phyloP scores from a whole-genome alignment of 2,329 filamentous ascomycete genomes.

The Chrysosporium keratinophilum region DNA sequence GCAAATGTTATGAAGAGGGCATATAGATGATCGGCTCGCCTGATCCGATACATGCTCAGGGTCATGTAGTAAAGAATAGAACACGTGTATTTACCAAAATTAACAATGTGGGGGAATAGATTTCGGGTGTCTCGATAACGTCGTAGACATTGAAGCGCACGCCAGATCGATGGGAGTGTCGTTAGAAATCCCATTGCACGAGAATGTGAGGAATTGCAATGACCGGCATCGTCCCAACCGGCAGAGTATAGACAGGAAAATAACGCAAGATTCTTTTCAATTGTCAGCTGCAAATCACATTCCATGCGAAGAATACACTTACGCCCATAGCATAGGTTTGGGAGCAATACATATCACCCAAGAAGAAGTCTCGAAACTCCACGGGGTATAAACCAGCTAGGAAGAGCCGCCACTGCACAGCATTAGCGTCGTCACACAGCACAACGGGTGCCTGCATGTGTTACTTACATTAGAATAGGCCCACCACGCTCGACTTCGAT shows the following conservation, averaged over 20 bases:
- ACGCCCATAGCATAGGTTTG: conserved; percentile 81
- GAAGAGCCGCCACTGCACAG: conserved; percentile 63
- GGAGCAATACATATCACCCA: conserved; percentile 96
- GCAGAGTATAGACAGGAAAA: conserved; percentile 92
- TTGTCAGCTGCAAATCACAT: conserved; percentile 19
- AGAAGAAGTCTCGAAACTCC: conserved; percentile 93
- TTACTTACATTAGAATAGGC: conserved; percentile 69
- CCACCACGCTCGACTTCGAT: conserved; percentile 73
- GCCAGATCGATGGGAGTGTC: conserved; percentile 77
- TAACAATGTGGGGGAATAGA: conserved; percentile 82
- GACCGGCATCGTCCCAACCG: conserved; percentile 58
- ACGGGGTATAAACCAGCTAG: conserved; percentile 83
- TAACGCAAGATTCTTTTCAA: conserved; percentile 64
- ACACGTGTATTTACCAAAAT: conserved; percentile 81
- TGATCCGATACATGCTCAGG: conserved; percentile 73
- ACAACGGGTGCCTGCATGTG: too few relatives aligned
- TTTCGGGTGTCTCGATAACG: conserved; percentile 81
- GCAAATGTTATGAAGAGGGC: conserved; percentile 72
- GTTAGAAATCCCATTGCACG: conserved; percentile 76
- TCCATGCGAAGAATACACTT: conserved; percentile 32
- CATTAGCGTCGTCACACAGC: conserved; percentile 22
- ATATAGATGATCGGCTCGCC: conserved; percentile 46
- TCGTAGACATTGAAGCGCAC: conserved; percentile 77
- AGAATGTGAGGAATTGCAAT: conserved; percentile 80
- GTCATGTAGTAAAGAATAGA: conserved; percentile 70